Conservation (phyloP, 1,284 basidiomycete genomes). For the Trichosporon sp. region DNA sequence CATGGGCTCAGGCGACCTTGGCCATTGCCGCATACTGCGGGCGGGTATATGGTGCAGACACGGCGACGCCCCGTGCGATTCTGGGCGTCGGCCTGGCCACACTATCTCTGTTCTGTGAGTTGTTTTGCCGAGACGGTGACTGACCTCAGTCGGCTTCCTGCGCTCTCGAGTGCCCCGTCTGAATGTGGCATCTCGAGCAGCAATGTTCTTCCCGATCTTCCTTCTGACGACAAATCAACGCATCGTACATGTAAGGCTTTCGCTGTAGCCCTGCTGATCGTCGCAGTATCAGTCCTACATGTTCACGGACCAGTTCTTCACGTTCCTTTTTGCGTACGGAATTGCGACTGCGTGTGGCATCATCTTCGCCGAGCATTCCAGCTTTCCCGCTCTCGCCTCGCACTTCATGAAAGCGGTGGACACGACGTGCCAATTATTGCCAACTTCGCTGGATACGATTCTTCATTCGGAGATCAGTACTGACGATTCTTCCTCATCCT, state of each 20-base stretch:
- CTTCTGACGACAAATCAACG: conserved; percentile 44
- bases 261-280: background rate
- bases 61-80: conserved; percentile 41
- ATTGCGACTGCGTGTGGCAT: conserved; percentile 45
- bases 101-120: conserved; percentile 47
- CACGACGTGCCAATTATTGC: conserved; percentile 40
- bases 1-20: conserved; percentile 46
- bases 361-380: conserved; percentile 40
- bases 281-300: conserved; percentile 21
- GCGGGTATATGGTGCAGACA: conserved; percentile 39
- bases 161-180: conserved; percentile 47
- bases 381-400: conserved; percentile 36
- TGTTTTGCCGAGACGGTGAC: background rate
- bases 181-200: conserved; percentile 49
- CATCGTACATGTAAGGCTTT: conserved; percentile 36
- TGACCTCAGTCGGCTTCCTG: conserved; percentile 45
- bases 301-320: conserved; percentile 51
- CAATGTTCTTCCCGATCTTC: conserved; percentile 55
- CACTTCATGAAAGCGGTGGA: conserved; percentile 35
- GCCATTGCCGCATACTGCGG: conserved; percentile 48
- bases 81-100: conserved; percentile 48
- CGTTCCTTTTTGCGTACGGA: conserved; percentile 47
- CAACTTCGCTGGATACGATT: conserved; percentile 40
- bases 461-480: conserved; percentile 29
- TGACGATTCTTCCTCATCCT: background rate